Conservation (phyloP, 306 rosid species). For the Corylus americana region DNA sequence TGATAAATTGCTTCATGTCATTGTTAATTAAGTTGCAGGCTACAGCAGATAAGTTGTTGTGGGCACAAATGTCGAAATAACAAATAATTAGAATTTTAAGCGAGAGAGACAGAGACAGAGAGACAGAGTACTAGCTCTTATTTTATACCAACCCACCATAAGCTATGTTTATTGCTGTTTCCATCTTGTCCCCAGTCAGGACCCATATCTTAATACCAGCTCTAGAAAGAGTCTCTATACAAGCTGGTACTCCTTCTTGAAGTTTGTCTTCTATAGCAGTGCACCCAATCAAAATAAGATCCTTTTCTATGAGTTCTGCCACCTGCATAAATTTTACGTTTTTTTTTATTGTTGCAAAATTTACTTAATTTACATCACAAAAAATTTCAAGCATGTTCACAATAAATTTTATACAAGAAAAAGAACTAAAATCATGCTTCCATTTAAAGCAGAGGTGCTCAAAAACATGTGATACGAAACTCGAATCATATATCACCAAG, state of each 20-base stretch:
- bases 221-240: slow-evolving; percentile 88
- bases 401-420: neutral
- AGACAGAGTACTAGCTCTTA: slow-evolving; percentile 13
- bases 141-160: slow-evolving; percentile 65
- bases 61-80: neutral
- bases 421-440: neutral
- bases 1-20: slow-evolving; percentile 83
- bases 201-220: slow-evolving; percentile 99
- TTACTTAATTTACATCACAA: neutral
- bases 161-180: slow-evolving; percentile 96
- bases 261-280: slow-evolving; percentile 99
- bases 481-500: neutral
- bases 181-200: slow-evolving; percentile 98
- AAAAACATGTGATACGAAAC: neutral
- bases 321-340: slow-evolving; percentile 58
- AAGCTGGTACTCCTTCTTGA: slow-evolving; percentile 97
- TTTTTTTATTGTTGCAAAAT: neutral
- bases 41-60: slow-evolving; percentile 37
- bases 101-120: neutral
- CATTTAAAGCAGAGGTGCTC: neutral
- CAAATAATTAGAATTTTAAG: neutral
- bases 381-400: neutral
- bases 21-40: slow-evolving; percentile 93
- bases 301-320: slow-evolving; percentile 88
- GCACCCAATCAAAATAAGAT: slow-evolving; percentile 84